Percentiles rank a stretch among this genome's conserved stretches.
Evolutionary conservation across 2,329 filamentous ascomycete species (phyloP).

Genomic region (Xylariales sp.): DNA sequence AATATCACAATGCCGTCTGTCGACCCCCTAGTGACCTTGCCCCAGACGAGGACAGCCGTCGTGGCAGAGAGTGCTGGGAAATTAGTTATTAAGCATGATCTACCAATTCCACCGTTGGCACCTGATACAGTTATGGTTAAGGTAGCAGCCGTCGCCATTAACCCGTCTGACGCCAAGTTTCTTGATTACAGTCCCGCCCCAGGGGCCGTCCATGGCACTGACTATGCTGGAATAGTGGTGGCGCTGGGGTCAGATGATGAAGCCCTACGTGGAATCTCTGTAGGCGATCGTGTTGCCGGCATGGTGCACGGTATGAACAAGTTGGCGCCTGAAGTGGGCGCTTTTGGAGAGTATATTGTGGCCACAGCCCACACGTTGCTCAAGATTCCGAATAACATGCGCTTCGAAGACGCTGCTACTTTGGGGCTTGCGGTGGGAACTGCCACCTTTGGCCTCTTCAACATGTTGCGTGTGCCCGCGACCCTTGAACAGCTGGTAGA

Average conservation of each 20-base stretch:
- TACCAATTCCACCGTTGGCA: conserved; percentile 31
- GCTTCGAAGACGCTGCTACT: conserved; percentile 48
- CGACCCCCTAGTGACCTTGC: neutral
- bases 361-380: conserved; percentile 45
- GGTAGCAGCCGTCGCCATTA: conserved; percentile 39
- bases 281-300: conserved; percentile 34
- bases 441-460: conserved; percentile 48
- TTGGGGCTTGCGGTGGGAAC: conserved; percentile 47
- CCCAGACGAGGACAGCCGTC: conserved; percentile 22
- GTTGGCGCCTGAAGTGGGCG: conserved; percentile 36
- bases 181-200: conserved; percentile 33
- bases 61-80: conserved; percentile 25
- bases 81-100: conserved; percentile 28
- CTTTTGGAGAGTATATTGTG: conserved; percentile 53
- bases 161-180: conserved; percentile 43
- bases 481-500: conserved; percentile 35
- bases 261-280: conserved; percentile 37
- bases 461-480: conserved; percentile 45
- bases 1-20: neutral
- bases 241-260: conserved; percentile 28
- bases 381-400: conserved; percentile 49
- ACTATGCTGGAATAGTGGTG: conserved; percentile 38
- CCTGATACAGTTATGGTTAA: conserved; percentile 38
- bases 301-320: conserved; percentile 31
- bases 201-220: conserved; percentile 40